phyloP scores from a whole-genome alignment of 495 filamentous ascomycete species.

The Neurospora sp. region DNA sequence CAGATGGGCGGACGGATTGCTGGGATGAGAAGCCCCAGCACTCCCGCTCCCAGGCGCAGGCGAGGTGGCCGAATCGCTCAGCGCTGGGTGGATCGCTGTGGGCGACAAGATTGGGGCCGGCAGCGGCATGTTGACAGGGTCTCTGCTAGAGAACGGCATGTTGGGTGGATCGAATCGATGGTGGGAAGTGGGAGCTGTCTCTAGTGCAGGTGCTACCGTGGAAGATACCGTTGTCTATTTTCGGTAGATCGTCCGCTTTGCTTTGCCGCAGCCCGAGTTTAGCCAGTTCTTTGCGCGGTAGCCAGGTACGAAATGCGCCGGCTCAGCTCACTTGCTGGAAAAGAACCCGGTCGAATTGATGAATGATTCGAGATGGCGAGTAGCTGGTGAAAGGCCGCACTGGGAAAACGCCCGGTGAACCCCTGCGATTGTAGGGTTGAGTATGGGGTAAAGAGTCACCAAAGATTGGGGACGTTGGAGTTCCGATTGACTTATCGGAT shows the following conservation, averaged over 20 bases:
- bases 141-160: constrained; percentile 2
- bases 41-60: neutral
- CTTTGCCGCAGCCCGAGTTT: neutral
- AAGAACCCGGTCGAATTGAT: neutral
- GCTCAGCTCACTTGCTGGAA: neutral
- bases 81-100: constrained; percentile 30
- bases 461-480: neutral
- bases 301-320: neutral
- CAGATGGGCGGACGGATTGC: neutral
- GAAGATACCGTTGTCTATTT: neutral
- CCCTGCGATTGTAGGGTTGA: neutral
- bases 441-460: neutral
- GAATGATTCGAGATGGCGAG: neutral
- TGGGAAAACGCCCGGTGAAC: neutral
- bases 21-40: neutral
- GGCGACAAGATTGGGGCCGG: constrained; percentile 26
- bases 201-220: constrained; percentile 12
- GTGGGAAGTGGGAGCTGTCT: constrained; percentile 12
- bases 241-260: neutral
- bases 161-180: constrained; percentile 13
- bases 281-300: neutral
- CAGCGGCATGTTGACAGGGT: constrained; percentile 19
- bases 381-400: neutral
- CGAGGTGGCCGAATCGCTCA: constrained; percentile 13
- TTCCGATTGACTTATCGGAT: neutral